A percentile compares a stretch with the other conserved stretches of the same genome.
phyloP scores from a whole-genome alignment of 2,329 filamentous ascomycete genomes.

The Sporothrix mexicana region DNA sequence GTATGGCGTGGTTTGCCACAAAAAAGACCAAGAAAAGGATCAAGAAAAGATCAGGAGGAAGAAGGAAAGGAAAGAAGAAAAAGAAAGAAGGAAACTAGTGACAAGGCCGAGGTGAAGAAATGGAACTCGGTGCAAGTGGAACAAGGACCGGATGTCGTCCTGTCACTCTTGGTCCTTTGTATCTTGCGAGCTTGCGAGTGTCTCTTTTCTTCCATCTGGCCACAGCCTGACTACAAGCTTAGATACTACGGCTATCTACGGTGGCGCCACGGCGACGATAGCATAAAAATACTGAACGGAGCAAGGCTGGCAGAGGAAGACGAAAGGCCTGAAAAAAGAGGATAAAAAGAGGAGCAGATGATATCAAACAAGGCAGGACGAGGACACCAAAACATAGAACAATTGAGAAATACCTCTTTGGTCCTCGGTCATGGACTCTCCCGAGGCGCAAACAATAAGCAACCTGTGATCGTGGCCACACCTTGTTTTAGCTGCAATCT shows the following conservation, averaged over 20 bases:
- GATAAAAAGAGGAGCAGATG: not conserved
- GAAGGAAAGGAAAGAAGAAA: not conserved
- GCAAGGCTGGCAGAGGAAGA: not conserved
- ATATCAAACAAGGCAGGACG: conserved; percentile 12
- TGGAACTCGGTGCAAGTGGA: too few species aligned
- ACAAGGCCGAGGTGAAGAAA: too few species aligned
- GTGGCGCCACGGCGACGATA: too few species aligned
- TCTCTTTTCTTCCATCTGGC: not conserved
- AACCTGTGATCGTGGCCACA: conserved; percentile 8
- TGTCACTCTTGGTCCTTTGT: not conserved
- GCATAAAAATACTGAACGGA: not conserved
- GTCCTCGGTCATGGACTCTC: conserved; percentile 3
- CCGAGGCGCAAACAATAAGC: conserved; percentile 14
- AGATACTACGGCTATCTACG: too few species aligned
- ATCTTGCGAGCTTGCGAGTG: not conserved
- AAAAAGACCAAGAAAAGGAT: not conserved
- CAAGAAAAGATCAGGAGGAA: not conserved
- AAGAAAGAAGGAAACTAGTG: too few species aligned
- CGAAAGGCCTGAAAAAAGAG: conserved; percentile 4
- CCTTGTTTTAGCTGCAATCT: too few species aligned
- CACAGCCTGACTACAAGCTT: too few species aligned
- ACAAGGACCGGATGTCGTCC: too few species aligned
- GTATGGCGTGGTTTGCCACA: conserved; percentile 25
- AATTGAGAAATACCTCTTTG: not conserved
- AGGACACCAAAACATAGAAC: not conserved